Conservation (phyloP, 2,329 filamentous ascomycete species). For the Westerdykella sp. region DNA sequence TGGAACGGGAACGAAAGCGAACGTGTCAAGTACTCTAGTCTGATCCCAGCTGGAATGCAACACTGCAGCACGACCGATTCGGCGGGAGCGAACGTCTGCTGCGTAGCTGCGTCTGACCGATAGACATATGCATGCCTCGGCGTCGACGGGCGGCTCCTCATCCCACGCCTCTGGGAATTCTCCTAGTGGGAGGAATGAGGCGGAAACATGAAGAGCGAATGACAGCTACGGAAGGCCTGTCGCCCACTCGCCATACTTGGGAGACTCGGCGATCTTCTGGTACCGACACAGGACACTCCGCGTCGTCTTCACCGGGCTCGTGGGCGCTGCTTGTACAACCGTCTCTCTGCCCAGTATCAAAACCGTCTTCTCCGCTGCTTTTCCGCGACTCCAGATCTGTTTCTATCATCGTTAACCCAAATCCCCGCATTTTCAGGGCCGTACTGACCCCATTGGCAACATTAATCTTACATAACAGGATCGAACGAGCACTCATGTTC, state of each 20-base stretch:
- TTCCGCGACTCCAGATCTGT: not conserved
- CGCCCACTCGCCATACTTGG: not conserved
- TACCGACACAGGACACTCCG: not conserved
- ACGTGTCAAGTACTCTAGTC: conserved; percentile 15
- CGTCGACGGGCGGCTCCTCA: conserved; percentile 9
- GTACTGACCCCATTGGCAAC: no score
- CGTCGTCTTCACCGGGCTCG: not conserved
- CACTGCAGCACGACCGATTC: conserved; percentile 22
- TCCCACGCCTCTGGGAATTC: conserved; percentile 11
- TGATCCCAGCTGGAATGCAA: conserved; percentile 14
- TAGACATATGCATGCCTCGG: conserved; percentile 12
- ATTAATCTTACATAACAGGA: conserved; percentile 9
- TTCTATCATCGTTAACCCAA: not conserved
- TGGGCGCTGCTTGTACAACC: not conserved
- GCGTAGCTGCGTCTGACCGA: conserved; percentile 11
- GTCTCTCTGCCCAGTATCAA: not conserved
- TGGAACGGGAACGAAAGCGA: conserved; percentile 21
- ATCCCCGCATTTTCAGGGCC: no score
- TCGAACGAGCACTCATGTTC: conserved; percentile 22
- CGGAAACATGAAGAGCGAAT: conserved; percentile 17
- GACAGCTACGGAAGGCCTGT: not conserved
- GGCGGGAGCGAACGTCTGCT: conserved; percentile 7
- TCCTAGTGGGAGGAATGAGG: conserved; percentile 20
- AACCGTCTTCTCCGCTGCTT: not conserved
- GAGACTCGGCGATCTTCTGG: not conserved